phyloP scores from a whole-genome alignment of 306 rosid genomes.

The Cajanus cajan region DNA sequence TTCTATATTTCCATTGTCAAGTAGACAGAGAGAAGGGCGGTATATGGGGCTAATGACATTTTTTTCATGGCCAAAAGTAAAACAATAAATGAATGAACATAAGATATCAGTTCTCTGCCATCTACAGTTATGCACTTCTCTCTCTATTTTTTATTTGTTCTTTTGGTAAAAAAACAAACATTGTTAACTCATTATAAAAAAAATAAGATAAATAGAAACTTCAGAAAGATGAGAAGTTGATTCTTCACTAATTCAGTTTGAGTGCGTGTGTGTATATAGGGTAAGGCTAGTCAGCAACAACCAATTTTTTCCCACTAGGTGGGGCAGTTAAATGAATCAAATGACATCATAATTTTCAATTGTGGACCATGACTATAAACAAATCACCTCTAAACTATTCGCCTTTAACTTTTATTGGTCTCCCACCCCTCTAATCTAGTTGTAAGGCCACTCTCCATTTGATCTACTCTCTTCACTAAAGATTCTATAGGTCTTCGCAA shows the following conservation, averaged over 20 bases:
- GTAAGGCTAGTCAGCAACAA: not conserved
- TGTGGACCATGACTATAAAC: not conserved
- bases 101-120: conserved; percentile 1
- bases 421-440: not conserved
- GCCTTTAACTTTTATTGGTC: not conserved
- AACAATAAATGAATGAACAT: not conserved
- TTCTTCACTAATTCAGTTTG: not conserved
- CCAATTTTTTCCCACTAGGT: not conserved
- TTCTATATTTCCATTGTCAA: not conserved
- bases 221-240: conserved; percentile 12
- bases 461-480: not conserved
- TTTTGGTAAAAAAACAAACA: not conserved
- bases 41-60: not conserved
- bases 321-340: not conserved
- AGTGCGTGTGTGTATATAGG: too few relatives aligned
- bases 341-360: not conserved
- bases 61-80: not conserved
- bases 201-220: not conserved
- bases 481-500: not conserved
- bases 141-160: not conserved
- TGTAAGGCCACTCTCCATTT: not conserved
- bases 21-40: too few relatives aligned
- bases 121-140: not conserved
- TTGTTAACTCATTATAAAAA: not conserved
- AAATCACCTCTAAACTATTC: not conserved